Conservation (phyloP, 2,329 filamentous ascomycete species). For the Akanthomyces muscarius region DNA sequence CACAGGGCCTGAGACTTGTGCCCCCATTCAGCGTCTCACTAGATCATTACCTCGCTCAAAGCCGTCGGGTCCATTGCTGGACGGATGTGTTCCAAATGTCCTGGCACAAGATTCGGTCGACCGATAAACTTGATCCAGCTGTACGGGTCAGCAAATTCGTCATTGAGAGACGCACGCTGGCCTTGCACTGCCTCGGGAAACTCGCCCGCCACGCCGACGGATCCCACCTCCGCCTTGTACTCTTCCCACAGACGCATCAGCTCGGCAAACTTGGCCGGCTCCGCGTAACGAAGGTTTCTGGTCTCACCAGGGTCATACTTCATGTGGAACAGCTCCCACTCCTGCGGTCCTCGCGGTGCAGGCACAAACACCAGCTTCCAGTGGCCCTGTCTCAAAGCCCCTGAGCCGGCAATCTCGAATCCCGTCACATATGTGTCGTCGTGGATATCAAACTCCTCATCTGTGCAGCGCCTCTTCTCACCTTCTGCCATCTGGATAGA, state of each 20-base stretch:
- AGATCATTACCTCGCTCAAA: not conserved
- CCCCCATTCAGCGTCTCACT: not conserved
- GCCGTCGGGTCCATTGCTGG: conserved; percentile 11
- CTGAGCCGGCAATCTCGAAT: conserved; percentile 26
- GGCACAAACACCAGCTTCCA: conserved; percentile 32
- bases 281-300: conserved; percentile 23
- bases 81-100: conserved; percentile 9
- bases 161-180: conserved; percentile 5
- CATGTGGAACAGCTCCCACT: conserved; percentile 31
- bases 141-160: conserved; percentile 16
- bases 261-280: conserved; percentile 26
- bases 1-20: not conserved
- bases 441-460: conserved; percentile 21
- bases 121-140: conserved; percentile 17
- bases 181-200: conserved; percentile 16
- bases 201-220: conserved; percentile 15
- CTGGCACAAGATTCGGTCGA: conserved; percentile 6
- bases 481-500: not conserved
- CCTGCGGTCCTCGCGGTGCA: conserved; percentile 23
- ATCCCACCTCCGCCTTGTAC: conserved; percentile 27
- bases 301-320: conserved; percentile 28
- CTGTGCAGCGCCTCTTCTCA: not conserved
- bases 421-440: conserved; percentile 36
- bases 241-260: conserved; percentile 30
- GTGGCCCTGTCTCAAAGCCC: conserved; percentile 32